Evolutionary conservation across 148 eudicot species (phyloP).

Genomic region (Nepenthes mirabilis): DNA sequence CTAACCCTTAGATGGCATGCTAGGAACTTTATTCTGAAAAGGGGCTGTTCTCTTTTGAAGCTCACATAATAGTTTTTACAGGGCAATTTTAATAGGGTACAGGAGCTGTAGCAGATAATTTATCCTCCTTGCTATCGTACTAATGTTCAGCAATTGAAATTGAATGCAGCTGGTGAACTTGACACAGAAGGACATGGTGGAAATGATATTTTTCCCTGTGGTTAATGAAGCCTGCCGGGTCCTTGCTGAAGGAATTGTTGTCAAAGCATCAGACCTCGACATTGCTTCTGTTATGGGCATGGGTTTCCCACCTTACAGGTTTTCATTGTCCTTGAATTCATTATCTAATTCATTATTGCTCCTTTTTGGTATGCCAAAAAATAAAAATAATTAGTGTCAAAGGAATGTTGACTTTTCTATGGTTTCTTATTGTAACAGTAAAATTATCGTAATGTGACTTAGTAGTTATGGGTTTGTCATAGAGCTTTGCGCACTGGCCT

Average conservation of each 20-base stretch:
- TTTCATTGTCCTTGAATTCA: background rate
- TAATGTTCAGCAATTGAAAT: slow-evolving; percentile 1
- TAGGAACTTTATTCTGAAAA: too few species aligned
- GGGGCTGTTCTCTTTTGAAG: background rate
- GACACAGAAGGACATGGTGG: slow-evolving; percentile 72
- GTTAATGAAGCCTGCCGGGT: slow-evolving; percentile 93
- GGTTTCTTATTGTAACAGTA: too few species aligned
- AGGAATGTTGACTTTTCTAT: too few species aligned
- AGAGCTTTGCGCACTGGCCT: too few species aligned
- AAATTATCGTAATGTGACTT: too few species aligned
- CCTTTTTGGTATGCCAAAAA: background rate
- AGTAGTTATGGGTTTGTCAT: too few species aligned
- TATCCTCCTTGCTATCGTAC: background rate
- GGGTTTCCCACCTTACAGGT: slow-evolving; percentile 99
- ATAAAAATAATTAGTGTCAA: too few species aligned
- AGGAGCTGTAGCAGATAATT: background rate
- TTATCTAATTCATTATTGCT: slow-evolving; percentile 2
- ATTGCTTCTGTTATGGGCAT: slow-evolving; percentile 81
- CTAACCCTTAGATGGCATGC: background rate
- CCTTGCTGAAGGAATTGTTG: slow-evolving; percentile 81
- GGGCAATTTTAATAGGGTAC: too few species aligned
- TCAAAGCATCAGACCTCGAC: slow-evolving; percentile 84
- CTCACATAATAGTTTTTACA: background rate
- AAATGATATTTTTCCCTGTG: slow-evolving; percentile 91
- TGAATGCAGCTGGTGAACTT: slow-evolving; percentile 41